These are phyloP conservation scores for Sporothrix variecibatus DNA, from an alignment of 2,329 filamentous ascomycete species.

Conservation along the genomic window DNA sequence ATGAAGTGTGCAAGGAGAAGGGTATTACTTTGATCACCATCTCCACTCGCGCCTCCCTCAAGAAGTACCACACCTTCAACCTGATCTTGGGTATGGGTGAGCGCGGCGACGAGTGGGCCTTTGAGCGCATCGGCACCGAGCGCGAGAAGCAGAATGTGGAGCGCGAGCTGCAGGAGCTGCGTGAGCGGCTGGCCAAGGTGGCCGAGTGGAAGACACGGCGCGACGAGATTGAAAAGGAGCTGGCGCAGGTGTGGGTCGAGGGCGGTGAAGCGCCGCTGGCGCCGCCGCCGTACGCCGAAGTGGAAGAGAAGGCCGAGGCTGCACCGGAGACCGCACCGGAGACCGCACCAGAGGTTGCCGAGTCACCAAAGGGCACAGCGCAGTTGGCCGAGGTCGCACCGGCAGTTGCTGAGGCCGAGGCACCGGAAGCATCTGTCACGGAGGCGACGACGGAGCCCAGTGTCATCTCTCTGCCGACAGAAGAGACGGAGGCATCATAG, in stretches of 20 bases:
- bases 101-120: constrained; percentile 83
- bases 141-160: constrained; percentile 92
- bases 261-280: constrained; percentile 51
- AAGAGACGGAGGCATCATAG: background rate
- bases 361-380: background rate
- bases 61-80: constrained; percentile 93
- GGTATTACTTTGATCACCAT: constrained; percentile 97
- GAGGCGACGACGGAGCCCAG: constrained; percentile 13
- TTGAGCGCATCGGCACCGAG: constrained; percentile 90
- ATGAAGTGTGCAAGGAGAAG: constrained; percentile 88
- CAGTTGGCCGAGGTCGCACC: background rate
- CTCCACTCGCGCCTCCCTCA: constrained; percentile 88
- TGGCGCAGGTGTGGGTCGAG: constrained; percentile 65
- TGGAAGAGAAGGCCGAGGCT: constrained; percentile 23
- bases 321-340: background rate
- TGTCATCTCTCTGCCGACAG: background rate
- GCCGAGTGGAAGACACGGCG: constrained; percentile 79
- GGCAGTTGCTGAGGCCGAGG: background rate
- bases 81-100: constrained; percentile 80
- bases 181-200: constrained; percentile 77
- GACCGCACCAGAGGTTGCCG: background rate
- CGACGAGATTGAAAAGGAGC: constrained; percentile 79
- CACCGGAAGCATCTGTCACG: background rate
- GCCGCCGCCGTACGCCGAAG: constrained; percentile 50
- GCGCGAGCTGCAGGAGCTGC: constrained; percentile 82